Percentiles rank a stretch among this genome's conserved stretches.
phyloP scores from a whole-genome alignment of 139 green algal genomes.

The Chlamydomonas incerta region DNA sequence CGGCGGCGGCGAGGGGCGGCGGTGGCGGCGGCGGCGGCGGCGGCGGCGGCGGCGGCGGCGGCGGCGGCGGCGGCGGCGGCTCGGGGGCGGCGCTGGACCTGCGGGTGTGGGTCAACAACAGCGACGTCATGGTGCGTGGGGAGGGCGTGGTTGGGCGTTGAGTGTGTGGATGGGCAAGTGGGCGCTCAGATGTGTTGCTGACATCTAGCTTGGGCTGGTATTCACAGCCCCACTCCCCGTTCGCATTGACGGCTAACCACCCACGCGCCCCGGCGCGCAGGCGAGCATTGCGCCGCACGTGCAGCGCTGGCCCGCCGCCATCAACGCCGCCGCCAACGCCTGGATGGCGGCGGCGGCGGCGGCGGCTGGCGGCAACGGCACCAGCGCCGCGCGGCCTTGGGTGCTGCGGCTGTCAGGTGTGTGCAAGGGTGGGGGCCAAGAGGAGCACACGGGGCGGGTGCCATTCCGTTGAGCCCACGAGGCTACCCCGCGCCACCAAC shows the following conservation, averaged over 20 bases:
- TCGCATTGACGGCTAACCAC: too few relatives aligned
- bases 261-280: too few relatives aligned
- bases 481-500: too few relatives aligned
- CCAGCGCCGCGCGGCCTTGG: not conserved
- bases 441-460: too few relatives aligned
- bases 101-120: conserved; percentile 73
- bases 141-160: not conserved
- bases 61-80: not conserved
- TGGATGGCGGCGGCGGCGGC: conserved; percentile 31
- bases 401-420: conserved; percentile 4
- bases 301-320: conserved; percentile 71
- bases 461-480: too few relatives aligned
- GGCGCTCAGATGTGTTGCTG: too few relatives aligned
- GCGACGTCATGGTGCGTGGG: conserved; percentile 37
- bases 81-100: conserved; percentile 55
- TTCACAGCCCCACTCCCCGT: too few relatives aligned
- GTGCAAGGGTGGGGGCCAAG: too few relatives aligned
- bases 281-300: conserved; percentile 53
- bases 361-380: not conserved
- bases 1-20: too few relatives aligned
- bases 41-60: conserved; percentile 10
- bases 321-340: conserved; percentile 76
- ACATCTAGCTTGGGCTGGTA: too few relatives aligned
- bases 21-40: too few relatives aligned
- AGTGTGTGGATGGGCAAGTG: not conserved